Conservation (phyloP, 768 basidiomycete species). For the Paxillus involutus region DNA sequence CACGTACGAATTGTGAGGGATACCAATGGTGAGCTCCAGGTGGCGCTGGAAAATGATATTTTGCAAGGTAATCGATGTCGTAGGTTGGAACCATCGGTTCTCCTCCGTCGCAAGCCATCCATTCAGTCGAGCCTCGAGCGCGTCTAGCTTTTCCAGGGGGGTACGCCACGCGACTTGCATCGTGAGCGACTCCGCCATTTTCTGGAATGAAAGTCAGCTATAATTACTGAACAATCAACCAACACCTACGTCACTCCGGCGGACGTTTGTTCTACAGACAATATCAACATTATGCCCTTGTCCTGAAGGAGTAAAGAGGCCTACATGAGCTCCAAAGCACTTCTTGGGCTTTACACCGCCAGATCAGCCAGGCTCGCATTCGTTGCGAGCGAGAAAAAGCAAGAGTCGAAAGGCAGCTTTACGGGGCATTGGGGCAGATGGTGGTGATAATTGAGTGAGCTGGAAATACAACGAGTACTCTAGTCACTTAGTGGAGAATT, state of each 20-base stretch:
- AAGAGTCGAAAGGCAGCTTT: slow-evolving; percentile 35
- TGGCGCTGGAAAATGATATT: slow-evolving; percentile 65
- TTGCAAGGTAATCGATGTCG: slow-evolving; percentile 62
- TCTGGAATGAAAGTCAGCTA: slow-evolving; percentile 35
- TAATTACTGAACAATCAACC: background rate
- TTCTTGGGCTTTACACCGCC: slow-evolving; percentile 33
- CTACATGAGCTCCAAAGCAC: slow-evolving; percentile 33
- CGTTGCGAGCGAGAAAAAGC: slow-evolving; percentile 29
- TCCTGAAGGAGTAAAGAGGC: slow-evolving; percentile 17
- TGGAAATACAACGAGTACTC: background rate
- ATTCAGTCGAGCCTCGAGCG: slow-evolving; percentile 64
- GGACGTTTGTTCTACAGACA: slow-evolving; percentile 58
- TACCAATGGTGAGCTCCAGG: slow-evolving; percentile 67
- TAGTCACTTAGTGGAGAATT: background rate
- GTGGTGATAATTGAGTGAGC: slow-evolving; percentile 4
- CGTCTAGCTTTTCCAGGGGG: slow-evolving; percentile 68
- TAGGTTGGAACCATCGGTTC: slow-evolving; percentile 75
- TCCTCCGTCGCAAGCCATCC: slow-evolving; percentile 78
- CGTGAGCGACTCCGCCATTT: slow-evolving; percentile 65
- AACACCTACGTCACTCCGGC: slow-evolving; percentile 60
- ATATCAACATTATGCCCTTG: background rate
- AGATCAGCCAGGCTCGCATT: slow-evolving; percentile 12
- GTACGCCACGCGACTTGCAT: slow-evolving; percentile 80
- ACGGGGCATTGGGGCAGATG: slow-evolving; percentile 28
- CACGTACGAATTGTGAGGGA: slow-evolving; percentile 51